Evolutionary conservation across 2,329 filamentous ascomycete genomes (phyloP).

Genomic region (Saccharata proteae): DNA sequence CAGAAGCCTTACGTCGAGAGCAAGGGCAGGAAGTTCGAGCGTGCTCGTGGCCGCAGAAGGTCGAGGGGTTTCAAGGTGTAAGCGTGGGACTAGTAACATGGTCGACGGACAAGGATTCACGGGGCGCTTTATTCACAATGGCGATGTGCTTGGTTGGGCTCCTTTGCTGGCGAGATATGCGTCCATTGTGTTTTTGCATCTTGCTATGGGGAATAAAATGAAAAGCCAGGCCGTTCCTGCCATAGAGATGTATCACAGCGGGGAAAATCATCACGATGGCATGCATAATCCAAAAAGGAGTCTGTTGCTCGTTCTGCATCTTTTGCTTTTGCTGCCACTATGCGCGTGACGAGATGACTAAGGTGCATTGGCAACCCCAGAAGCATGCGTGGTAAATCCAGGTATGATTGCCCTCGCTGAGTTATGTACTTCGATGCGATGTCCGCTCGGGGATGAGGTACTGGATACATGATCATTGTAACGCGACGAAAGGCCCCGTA

Average conservation of each 20-base stretch:
- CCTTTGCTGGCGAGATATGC: constrained; percentile 7
- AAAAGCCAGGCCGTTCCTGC: no score
- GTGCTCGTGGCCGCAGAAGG: constrained; percentile 94
- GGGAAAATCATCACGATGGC: background rate
- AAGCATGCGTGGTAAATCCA: no score
- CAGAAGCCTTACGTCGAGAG: constrained; percentile 94
- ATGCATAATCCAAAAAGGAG: no score
- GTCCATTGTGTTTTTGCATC: constrained; percentile 9
- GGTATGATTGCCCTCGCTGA: no score
- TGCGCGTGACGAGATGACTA: no score
- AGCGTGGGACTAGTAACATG: constrained; percentile 24
- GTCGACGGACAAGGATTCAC: background rate
- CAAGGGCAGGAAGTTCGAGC: constrained; percentile 99
- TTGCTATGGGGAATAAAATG: constrained; percentile 9
- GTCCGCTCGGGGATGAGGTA: no score
- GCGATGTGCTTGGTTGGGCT: constrained; percentile 9
- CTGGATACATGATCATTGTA: no score
- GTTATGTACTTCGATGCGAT: no score
- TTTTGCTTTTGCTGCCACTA: no score
- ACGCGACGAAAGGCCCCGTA: no score
- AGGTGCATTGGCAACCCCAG: no score
- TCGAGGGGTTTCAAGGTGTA: constrained; percentile 99
- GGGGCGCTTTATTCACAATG: constrained; percentile 5
- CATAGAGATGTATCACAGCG: background rate
- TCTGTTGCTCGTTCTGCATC: no score